Base-by-base conservation (phyloP, 768 basidiomycete genomes). In the Trametes sanguinea region DNA sequence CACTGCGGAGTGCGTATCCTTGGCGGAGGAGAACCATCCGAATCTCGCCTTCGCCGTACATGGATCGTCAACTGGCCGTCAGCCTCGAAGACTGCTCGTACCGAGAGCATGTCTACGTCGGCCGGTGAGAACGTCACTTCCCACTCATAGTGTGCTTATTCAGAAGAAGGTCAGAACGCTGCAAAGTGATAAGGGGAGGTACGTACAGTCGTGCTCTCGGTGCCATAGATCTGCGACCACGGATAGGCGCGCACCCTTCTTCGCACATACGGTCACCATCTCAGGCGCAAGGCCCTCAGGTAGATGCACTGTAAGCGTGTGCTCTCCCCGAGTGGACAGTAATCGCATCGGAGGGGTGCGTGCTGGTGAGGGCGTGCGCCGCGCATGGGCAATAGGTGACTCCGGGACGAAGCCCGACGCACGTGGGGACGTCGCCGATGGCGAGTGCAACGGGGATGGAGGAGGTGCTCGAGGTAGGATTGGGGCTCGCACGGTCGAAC, bases 161-260 rank as follows among this genome's bases (percentile, higher is more conserved):
- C 17, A 16, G 35, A 45, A 10, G 1, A 6, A 2, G 7, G 27
- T 56, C 35, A 37, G 35, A 6, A 37, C 35, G 35, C 11, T 11
- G 6, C 11, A 37, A 37, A 6, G 11, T 37, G 35, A 6, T 37
- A 27, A 17, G 10, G 4, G 9, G 35, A 30, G 29, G 5, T 11
- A 79, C 85, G 77, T 74, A 86, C 85, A 85, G 62, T 85, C 82
- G 52, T 66, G 72, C 69, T 86, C 85, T 72, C 79, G 77, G 69
- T 85, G 80, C 84, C 85, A 87, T 46, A 83, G 83, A 69, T 86
- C 84, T 22, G 85, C 85, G 27, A 85, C 78, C 14, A 87, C 78
- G 57, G 78, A 76, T 55, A 87, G 70, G 66, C 77, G 80, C 69
- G 85, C 82, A 4, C 84, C 85, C 66, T 80, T 82, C 69, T 84